Evolutionary conservation across 257 asterid genomes (phyloP).

Genomic region (Solanum dulcamara): DNA sequence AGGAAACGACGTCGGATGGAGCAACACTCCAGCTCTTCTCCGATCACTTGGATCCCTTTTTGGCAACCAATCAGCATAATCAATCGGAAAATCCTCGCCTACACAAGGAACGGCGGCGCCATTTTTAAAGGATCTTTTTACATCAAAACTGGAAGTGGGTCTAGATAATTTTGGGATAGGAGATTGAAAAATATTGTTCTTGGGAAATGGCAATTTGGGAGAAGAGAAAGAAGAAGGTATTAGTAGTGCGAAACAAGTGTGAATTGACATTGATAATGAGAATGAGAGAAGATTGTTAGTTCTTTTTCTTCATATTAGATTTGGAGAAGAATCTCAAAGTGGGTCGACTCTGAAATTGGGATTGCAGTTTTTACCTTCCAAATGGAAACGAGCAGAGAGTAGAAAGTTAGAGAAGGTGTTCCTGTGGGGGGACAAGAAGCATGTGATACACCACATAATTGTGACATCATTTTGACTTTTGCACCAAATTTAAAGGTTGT

Average conservation of each 20-base stretch:
- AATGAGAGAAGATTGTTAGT: neutral
- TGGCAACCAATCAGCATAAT: conserved; percentile 63
- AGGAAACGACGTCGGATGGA: conserved; percentile 90
- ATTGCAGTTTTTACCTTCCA: neutral
- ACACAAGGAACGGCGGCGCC: conserved; percentile 19
- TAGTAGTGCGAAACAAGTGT: conserved; percentile 7
- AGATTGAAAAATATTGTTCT: neutral
- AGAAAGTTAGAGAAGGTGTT: neutral
- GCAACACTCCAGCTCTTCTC: conserved; percentile 88
- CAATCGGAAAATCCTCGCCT: conserved; percentile 73
- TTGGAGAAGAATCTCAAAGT: neutral
- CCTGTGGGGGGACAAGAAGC: neutral
- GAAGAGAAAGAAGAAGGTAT: neutral
- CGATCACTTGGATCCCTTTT: conserved; percentile 27
- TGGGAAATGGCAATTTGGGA: conserved; percentile 12
- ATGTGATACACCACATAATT: neutral
- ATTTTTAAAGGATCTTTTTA: conserved; percentile 6
- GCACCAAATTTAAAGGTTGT: too few species aligned
- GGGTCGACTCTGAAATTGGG: neutral
- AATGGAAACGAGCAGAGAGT: neutral
- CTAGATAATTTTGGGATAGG: neutral
- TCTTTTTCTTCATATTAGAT: neutral
- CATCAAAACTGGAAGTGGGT: neutral
- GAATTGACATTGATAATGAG: conserved; percentile 20
- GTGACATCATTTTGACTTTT: neutral